Conservation (phyloP, 345 rosid genomes). For the Hibiscus syriacus region DNA sequence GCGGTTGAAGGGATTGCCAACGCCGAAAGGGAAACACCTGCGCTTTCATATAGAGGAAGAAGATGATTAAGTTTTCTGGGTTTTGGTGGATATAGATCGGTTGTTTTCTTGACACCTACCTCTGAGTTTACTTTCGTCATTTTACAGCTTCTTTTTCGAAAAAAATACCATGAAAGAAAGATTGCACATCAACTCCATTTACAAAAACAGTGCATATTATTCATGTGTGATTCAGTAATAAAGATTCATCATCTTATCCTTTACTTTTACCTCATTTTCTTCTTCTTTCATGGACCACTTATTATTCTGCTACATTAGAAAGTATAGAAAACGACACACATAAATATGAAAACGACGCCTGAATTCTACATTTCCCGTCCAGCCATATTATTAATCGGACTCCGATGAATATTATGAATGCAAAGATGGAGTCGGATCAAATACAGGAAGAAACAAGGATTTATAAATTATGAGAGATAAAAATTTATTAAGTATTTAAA, state of each 20-base stretch:
- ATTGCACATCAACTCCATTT: background rate
- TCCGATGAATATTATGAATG: too few species aligned
- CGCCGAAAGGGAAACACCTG: conserved; percentile 64
- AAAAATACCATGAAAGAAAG: background rate
- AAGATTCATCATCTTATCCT: background rate
- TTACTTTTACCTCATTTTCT: too few species aligned
- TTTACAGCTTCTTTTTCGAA: background rate
- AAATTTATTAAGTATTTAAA: too few species aligned
- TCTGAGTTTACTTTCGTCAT: background rate
- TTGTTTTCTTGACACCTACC: background rate
- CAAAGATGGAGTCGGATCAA: too few species aligned
- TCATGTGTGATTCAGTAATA: too few species aligned
- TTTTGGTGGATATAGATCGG: background rate
- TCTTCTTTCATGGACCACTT: background rate
- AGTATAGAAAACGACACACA: too few species aligned
- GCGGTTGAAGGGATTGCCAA: conserved; percentile 56
- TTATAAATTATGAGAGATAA: too few species aligned
- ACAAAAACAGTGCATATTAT: too few species aligned
- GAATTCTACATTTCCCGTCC: background rate
- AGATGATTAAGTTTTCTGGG: background rate
- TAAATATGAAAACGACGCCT: background rate
- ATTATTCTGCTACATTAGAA: background rate
- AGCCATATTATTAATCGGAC: too few species aligned
- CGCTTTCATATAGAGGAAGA: conserved; percentile 29
- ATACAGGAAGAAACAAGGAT: too few species aligned